Percentiles rank a stretch among this genome's conserved stretches.
Conservation (phyloP, 2,329 filamentous ascomycete genomes). For the Aspergillus sp. region DNA sequence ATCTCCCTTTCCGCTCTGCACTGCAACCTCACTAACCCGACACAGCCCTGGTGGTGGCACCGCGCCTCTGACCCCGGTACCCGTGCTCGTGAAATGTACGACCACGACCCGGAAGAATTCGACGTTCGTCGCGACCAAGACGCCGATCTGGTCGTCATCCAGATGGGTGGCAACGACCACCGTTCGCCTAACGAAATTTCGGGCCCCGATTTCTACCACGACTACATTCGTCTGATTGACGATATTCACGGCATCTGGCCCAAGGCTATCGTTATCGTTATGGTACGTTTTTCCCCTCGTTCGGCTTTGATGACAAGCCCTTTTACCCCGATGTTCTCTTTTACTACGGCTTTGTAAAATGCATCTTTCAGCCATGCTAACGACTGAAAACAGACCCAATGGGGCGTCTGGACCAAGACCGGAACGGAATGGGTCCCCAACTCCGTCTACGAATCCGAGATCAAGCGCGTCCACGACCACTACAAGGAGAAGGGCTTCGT, state of each 20-base stretch:
- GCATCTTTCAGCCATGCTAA: neutral
- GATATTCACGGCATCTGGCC: slow-evolving; percentile 44
- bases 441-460: slow-evolving; percentile 51
- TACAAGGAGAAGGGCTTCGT: slow-evolving; percentile 55
- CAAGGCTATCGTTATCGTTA: slow-evolving; percentile 41
- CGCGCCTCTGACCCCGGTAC: slow-evolving; percentile 56
- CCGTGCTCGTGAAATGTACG: slow-evolving; percentile 47
- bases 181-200: slow-evolving; percentile 45
- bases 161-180: slow-evolving; percentile 49
- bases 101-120: slow-evolving; percentile 29
- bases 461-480: slow-evolving; percentile 52
- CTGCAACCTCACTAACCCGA: slow-evolving; percentile 2
- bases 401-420: slow-evolving; percentile 53
- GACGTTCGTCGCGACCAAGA: slow-evolving; percentile 27
- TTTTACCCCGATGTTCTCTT: neutral
- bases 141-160: slow-evolving; percentile 46
- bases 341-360: neutral
- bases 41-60: slow-evolving; percentile 55
- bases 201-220: slow-evolving; percentile 34
- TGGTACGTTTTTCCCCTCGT: slow-evolving; percentile 23
- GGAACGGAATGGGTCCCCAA: slow-evolving; percentile 53
- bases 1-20: neutral
- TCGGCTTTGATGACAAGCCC: no score
- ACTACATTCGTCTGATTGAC: slow-evolving; percentile 44
- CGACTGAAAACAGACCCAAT: slow-evolving; percentile 46